Base-by-base conservation (phyloP, 2,329 filamentous ascomycete genomes). In the Beauveria australis region DNA sequence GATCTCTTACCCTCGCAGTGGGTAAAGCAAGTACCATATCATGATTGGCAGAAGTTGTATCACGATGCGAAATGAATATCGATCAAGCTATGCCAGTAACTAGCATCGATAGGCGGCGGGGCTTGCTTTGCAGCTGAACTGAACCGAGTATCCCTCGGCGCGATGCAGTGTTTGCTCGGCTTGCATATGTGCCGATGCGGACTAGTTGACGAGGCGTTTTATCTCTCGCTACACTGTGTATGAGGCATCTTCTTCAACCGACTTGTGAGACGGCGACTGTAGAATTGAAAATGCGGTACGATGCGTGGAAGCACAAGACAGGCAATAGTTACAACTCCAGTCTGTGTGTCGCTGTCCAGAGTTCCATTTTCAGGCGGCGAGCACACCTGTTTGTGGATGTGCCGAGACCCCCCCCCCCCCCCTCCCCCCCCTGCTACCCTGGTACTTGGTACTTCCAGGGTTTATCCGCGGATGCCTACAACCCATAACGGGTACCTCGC, bases 11-110 rank as follows among this genome's bases (percentile, higher is more conserved):
- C 89, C 87, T 81, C 89, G 82, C 66, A 92, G 78, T 70, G 88
- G 88, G 76, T 89, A 91, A 66, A 92, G 77, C 56, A 92, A 75
- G 77, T 89, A 90, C 87, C 87, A 90, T 75, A 90, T 87, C 87
- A 90, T 84, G 48, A 24, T 37, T 41, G 7, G 5, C 16, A 16
- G 12, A 40, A 28, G 14, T 41, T 24, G 10, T 22, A 40, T 44
- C 43, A 56, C 26, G 10, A 14, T 22, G 16, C 47, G 7, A 26
- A 24, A 67, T 48, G 53, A 18, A 46, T 3, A 14, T 30, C 4
- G 18, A 33, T 19, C 19, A 18, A 41, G 33, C 19, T 28, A 43
- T 41, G 19, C 37, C 8, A 12, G 37, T 0, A 24, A 24, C 24
- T 16, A 28, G 33, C 37, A 24, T 40, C 9, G 18, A 43, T 26